phyloP scores from a whole-genome alignment of 768 basidiomycete genomes.

The Crucibulum laeve region DNA sequence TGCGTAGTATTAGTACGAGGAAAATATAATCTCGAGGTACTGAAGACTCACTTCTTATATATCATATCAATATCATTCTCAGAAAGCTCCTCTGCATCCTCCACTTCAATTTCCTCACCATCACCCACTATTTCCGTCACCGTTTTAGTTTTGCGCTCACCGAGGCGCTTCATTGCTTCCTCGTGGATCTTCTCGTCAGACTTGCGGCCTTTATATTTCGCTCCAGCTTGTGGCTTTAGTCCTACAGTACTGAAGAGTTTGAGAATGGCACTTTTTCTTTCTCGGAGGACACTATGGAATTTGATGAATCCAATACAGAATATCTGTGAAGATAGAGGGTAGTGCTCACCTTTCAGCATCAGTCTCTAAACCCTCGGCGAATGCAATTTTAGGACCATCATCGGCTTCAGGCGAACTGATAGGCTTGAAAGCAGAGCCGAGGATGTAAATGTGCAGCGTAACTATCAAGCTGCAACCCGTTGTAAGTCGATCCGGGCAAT shows the following conservation, averaged over 20 bases:
- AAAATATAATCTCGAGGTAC: background rate
- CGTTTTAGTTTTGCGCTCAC: slow-evolving; percentile 35
- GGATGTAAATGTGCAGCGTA: slow-evolving; percentile 69
- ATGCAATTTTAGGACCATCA: slow-evolving; percentile 32
- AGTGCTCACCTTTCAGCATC: slow-evolving; percentile 55
- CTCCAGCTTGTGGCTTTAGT: slow-evolving; percentile 58
- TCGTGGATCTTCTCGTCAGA: slow-evolving; percentile 29
- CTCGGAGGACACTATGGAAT: slow-evolving; percentile 51
- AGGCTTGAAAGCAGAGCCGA: slow-evolving; percentile 61
- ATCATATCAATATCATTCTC: slow-evolving; percentile 81
- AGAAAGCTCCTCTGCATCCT: slow-evolving; percentile 77
- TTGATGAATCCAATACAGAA: background rate
- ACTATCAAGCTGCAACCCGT: slow-evolving; percentile 78
- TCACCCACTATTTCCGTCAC: slow-evolving; percentile 72
- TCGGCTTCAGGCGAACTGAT: slow-evolving; percentile 29
- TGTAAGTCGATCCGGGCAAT: slow-evolving; percentile 66
- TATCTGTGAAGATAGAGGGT: background rate
- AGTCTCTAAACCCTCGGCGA: slow-evolving; percentile 80
- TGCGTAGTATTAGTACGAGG: slow-evolving; percentile 21
- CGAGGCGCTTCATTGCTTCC: slow-evolving; percentile 36
- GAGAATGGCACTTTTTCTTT: slow-evolving; percentile 72
- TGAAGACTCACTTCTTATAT: slow-evolving; percentile 63
- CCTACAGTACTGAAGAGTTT: slow-evolving; percentile 70
- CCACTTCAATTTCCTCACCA: slow-evolving; percentile 79
- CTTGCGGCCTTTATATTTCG: slow-evolving; percentile 25